Base-by-base conservation (phyloP, 192 early-diverging fungal genomes). In the Cladochytrium replicatum region DNA sequence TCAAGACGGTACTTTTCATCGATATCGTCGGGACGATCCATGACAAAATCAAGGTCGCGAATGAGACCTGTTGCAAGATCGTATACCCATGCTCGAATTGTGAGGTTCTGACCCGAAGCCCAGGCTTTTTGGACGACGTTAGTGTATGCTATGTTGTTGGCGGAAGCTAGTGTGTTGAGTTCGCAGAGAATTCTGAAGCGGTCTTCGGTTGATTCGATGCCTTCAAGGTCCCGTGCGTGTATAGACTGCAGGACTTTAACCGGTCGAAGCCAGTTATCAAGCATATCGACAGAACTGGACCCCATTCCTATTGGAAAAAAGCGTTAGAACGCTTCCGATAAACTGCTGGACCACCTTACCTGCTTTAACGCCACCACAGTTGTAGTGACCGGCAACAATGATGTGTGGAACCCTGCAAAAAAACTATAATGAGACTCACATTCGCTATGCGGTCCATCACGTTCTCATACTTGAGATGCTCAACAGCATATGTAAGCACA, bases 401-500 rank as follows among this genome's bases (percentile, higher is more conserved):
- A 99, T 71, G 55, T 99, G 88, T 57, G 91, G 78, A 48, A 99
- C 89, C 58, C 77, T 78, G n/a, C n/a, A n/a, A n/a, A n/a, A n/a
- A n/a, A n/a, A n/a, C n/a, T n/a, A n/a, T n/a, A n/a, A n/a, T n/a
- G n/a, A n/a, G n/a, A n/a, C n/a, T n/a, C n/a, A n/a, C n/a, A n/a
- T n/a, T n/a, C n/a, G n/a, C n/a, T n/a, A n/a, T n/a, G n/a, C n/a
- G n/a, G n/a, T n/a, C n/a, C n/a, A n/a, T n/a, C n/a, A n/a, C n/a
- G n/a, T n/a, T n/a, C n/a, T n/a, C n/a, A n/a, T n/a, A n/a, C n/a
- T 85, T 83, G 47, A 99, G 78, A 29, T 82, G 74, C 41, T 89
- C 81, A 43, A 99, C 89, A 17, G 93, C 89, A 49, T 89, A 99
- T 65, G 94, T 84, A 37, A 99, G 73, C 30, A 94, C 93, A 4